These are phyloP conservation scores for Seiridium unicorne DNA, from an alignment of 2,329 filamentous ascomycete genomes.

Conservation along the genomic window DNA sequence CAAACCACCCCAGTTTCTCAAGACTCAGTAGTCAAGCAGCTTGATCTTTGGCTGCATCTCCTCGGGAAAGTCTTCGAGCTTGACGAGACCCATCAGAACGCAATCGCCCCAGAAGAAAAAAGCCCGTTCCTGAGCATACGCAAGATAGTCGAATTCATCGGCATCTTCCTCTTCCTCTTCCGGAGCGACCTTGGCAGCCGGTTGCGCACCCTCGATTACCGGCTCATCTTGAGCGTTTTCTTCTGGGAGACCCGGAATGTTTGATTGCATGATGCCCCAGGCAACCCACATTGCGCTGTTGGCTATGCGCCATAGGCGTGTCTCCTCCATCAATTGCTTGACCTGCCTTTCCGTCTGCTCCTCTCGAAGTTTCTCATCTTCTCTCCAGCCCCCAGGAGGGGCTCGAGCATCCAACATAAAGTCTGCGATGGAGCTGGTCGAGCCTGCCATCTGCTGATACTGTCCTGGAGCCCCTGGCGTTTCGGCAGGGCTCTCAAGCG, in stretches of 20 bases:
- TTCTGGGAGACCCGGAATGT: slow-evolving; percentile 68
- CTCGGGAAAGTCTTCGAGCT: slow-evolving; percentile 72
- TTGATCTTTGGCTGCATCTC: slow-evolving; percentile 66
- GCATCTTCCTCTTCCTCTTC: slow-evolving; percentile 48
- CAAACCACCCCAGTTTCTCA: too few relatives aligned
- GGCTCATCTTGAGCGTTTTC: slow-evolving; percentile 26
- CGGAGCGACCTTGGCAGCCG: slow-evolving; percentile 12
- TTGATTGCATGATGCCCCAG: slow-evolving; percentile 96
- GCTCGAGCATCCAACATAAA: slow-evolving; percentile 82
- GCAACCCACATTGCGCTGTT: slow-evolving; percentile 91
- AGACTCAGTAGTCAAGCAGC: slow-evolving; percentile 26
- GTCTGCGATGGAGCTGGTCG: slow-evolving; percentile 55
- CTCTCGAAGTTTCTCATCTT: slow-evolving; percentile 62
- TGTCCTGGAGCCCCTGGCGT: slow-evolving; percentile 38
- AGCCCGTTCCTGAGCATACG: slow-evolving; percentile 85
- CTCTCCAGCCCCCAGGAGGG: slow-evolving; percentile 53
- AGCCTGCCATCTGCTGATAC: slow-evolving; percentile 29
- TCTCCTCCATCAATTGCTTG: slow-evolving; percentile 71
- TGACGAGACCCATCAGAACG: slow-evolving; percentile 71
- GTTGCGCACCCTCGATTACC: slow-evolving; percentile 20
- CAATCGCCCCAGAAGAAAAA: slow-evolving; percentile 96
- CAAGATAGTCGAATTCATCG: slow-evolving; percentile 85
- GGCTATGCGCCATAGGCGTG: slow-evolving; percentile 79
- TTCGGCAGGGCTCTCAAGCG: slow-evolving; percentile 37
- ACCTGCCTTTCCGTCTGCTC: slow-evolving; percentile 67